Evolutionary conservation across 192 early-diverging fungal genomes (phyloP).

Genomic region (Funneliformis mosseae): DNA sequence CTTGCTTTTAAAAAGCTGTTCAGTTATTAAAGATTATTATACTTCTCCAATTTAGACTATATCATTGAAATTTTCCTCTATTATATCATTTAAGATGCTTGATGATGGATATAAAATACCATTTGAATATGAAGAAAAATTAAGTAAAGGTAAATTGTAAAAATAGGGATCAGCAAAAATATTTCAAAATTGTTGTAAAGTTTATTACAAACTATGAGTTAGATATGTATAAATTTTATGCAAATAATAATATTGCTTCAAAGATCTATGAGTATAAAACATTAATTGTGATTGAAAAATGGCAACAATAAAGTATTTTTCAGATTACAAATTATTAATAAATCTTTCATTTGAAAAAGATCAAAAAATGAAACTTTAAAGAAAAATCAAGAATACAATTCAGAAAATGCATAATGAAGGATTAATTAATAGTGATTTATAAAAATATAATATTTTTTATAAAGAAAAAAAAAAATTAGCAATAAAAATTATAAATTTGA

Average conservation of each 20-base stretch:
- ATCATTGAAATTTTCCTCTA: constrained; percentile 14
- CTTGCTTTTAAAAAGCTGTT: constrained; percentile 24
- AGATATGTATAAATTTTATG: constrained; percentile 13
- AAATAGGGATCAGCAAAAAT: neutral
- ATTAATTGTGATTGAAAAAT: constrained; percentile 24
- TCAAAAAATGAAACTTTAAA: constrained; percentile 8
- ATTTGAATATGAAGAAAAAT: constrained; percentile 24
- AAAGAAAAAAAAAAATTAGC: neutral
- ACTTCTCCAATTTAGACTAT: neutral
- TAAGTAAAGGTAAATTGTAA: neutral
- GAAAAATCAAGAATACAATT: neutral
- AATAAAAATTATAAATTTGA: neutral
- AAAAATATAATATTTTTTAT: neutral
- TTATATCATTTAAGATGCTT: constrained; percentile 17
- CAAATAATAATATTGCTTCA: constrained; percentile 17
- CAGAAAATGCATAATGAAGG: neutral
- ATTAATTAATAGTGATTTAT: neutral
- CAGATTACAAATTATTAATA: constrained; percentile 12
- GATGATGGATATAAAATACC: constrained; percentile 5
- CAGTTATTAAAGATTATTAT: constrained; percentile 22
- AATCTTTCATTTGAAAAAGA: neutral
- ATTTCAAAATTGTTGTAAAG: constrained; percentile 19
- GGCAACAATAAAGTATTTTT: constrained; percentile 14
- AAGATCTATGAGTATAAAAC: constrained; percentile 13
- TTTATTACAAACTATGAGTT: constrained; percentile 22